A percentile compares a stretch with the other conserved stretches of the same genome.
Conservation (phyloP, 208 protist species). For the Sergeia podlipaevii region DNA sequence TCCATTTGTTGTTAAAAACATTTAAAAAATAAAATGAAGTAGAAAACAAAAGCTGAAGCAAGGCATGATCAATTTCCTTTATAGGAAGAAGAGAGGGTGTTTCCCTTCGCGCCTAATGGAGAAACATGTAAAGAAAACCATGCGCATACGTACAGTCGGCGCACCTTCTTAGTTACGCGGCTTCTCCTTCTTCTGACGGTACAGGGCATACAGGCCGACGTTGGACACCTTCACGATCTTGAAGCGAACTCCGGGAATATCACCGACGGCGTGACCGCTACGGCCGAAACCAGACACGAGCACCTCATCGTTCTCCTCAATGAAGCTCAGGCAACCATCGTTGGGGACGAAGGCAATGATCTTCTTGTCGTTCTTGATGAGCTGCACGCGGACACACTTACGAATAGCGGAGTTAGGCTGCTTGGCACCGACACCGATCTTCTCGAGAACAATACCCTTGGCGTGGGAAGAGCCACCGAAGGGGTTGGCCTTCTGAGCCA, state of each 20-base stretch:
- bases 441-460: conserved; percentile 98
- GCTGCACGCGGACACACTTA: conserved; percentile 99
- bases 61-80: no score
- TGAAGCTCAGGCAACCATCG: conserved; percentile 98
- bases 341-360: conserved; percentile 98
- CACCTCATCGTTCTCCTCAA: conserved; percentile 98
- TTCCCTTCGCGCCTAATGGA: no score
- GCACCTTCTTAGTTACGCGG: conserved; percentile 92
- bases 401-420: conserved; percentile 99
- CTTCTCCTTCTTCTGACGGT: conserved; percentile 98
- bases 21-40: no score
- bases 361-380: conserved; percentile 99
- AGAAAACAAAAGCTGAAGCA: no score
- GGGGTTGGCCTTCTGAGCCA: conserved; percentile 94
- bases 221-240: conserved; percentile 98
- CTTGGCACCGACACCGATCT: conserved; percentile 98
- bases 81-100: no score
- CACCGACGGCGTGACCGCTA: conserved; percentile 97
- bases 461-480: conserved; percentile 97
- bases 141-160: not conserved
- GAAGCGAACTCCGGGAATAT: conserved; percentile 99
- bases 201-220: conserved; percentile 95
- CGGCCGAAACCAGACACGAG: conserved; percentile 98
- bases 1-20: no score
- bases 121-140: no score